Base-by-base conservation (phyloP, 2,329 filamentous ascomycete genomes). In the Verticillium alfalfae region DNA sequence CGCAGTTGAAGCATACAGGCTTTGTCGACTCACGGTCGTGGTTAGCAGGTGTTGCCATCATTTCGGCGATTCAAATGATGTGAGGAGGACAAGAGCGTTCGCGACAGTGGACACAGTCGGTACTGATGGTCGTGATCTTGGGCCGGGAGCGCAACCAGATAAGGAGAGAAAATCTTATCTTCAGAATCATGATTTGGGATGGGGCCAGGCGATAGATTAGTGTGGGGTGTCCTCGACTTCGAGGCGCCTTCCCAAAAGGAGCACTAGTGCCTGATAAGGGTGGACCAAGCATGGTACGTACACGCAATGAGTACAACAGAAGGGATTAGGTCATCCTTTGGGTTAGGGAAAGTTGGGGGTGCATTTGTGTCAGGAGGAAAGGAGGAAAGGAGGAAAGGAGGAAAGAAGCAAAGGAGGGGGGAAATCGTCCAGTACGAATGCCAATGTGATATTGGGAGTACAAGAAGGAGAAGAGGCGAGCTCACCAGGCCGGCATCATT, bases 1-100 rank as follows among this genome's bases (percentile, higher is more conserved):
- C 87, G 79, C 95, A 99, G 76, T 99, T 99, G 76, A 96, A 92
- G 77, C 95, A 99, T 68, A 93, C 91, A 66, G 94, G 93, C 93
- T 98, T 89, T 80, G 87, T 83, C 61, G 81, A 79, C 80, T 86
- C 82, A 76, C 86, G 76, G 67, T 84, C 76, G 71, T 80, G 74
- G 72, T 81, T 81, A 79, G 80, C 78, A 70, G 77, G 80, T 75
- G 83, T 82, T 66, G 81, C 80, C 81, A 84, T 78, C 75, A 78
- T 79, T 62, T 68, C 75, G 68, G 65, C 70, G 65, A 74, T 74
- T 75, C 71, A 52, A 26, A 10, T n/a, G 45, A 9, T 52, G 45
- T 52, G 45, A 10, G 18, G 26, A 26, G 70, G 72, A 52, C 3
- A 18, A 52, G n/a, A 26, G 26, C 45, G 45, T 52, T 52, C 45